Evolutionary conservation across 2,329 filamentous ascomycete genomes (phyloP).

Genomic region (Diaporthe aspalathi): DNA sequence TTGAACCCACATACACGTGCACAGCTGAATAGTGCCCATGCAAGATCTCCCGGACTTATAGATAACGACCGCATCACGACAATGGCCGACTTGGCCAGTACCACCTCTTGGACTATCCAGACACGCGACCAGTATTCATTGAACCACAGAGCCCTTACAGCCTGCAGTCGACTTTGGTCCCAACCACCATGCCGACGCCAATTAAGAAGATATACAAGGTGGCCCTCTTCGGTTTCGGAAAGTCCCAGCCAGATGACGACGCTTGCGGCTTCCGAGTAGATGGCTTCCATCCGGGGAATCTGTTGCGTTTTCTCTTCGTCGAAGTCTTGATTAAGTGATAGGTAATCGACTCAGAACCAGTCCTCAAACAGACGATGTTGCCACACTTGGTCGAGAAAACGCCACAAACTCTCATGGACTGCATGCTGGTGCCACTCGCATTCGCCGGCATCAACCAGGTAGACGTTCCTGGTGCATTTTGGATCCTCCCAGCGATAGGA

Average conservation of each 20-base stretch:
- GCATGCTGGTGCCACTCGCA: neutral
- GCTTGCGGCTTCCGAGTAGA: neutral
- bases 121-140: neutral
- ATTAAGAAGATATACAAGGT: no score
- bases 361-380: neutral
- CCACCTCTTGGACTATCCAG: constrained; percentile 19
- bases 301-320: constrained; percentile 3
- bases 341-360: neutral
- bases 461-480: constrained; percentile 31
- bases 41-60: neutral
- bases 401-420: constrained; percentile 17
- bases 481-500: constrained; percentile 8
- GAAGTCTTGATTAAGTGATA: neutral
- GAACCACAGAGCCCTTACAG: no score
- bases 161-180: no score
- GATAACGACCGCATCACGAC: no score
- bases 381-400: neutral
- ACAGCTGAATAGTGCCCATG: no score
- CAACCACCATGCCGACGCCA: no score
- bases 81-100: neutral
- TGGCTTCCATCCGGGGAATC: neutral
- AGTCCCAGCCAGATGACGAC: neutral
- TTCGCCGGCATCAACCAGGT: neutral
- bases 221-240: neutral
- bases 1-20: no score